These are phyloP conservation scores for Exophiala dermatitidis DNA, from an alignment of 2,329 filamentous ascomycete genomes.

Conservation along the genomic window DNA sequence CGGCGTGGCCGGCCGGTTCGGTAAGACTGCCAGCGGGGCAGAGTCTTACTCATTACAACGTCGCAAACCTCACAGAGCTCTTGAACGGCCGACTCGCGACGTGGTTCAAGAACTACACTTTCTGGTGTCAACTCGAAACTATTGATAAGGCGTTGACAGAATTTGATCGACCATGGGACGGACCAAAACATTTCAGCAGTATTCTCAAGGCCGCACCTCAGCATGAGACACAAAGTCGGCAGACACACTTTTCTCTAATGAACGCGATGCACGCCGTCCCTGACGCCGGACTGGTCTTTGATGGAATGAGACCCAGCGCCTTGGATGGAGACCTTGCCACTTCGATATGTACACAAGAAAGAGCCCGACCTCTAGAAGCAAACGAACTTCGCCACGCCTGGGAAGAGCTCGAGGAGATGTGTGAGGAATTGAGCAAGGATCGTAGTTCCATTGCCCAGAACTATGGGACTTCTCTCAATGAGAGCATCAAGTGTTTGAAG, in stretches of 20 bases:
- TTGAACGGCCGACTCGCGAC: conserved; percentile 3
- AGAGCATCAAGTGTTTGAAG: conserved; percentile 5
- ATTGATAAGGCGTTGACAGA: conserved; percentile 1
- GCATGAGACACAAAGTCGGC: background rate
- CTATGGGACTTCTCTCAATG: conserved; percentile 1
- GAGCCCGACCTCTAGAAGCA: background rate
- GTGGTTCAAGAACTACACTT: conserved; percentile 9
- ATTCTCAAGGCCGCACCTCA: background rate
- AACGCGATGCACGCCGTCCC: conserved; percentile 1
- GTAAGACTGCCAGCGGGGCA: background rate
- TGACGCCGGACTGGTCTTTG: background rate
- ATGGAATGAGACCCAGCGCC: background rate
- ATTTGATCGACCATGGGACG: background rate
- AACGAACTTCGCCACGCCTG: background rate
- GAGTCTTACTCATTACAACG: background rate
- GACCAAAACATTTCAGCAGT: background rate
- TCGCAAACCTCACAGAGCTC: background rate
- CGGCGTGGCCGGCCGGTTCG: conserved; percentile 5
- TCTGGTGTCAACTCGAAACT: conserved; percentile 4
- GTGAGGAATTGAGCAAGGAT: conserved; percentile 1
- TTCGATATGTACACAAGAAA: background rate
- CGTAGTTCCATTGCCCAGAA: background rate
- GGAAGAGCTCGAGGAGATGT: conserved; percentile 8
- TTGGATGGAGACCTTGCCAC: conserved; percentile 9
- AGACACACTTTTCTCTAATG: conserved; percentile 10